Percentiles rank a stretch among this genome's conserved stretches.
phyloP scores from a whole-genome alignment of 2,329 filamentous ascomycete species.

The Hawksworthiomyces lignivorus region DNA sequence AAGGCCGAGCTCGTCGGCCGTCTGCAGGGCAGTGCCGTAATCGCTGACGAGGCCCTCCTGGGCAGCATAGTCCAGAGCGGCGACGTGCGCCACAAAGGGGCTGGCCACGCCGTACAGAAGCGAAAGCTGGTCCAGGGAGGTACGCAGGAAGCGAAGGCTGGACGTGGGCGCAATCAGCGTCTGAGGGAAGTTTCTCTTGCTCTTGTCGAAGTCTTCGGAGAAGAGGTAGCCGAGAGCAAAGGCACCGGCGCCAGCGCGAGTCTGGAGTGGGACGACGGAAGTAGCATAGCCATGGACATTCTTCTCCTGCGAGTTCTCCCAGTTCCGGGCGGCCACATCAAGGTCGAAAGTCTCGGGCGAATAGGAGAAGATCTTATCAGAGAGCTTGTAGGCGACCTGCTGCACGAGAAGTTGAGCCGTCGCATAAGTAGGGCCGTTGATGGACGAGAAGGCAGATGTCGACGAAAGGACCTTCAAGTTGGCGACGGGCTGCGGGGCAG shows the following conservation, averaged over 20 bases:
- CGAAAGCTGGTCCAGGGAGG: slow-evolving; percentile 84
- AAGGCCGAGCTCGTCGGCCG: slow-evolving; percentile 84
- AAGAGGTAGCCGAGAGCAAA: slow-evolving; percentile 96
- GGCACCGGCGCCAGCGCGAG: slow-evolving; percentile 78
- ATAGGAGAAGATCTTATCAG: slow-evolving; percentile 96
- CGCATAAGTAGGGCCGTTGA: slow-evolving; percentile 83
- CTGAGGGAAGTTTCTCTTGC: slow-evolving; percentile 87
- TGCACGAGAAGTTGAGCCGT: slow-evolving; percentile 91
- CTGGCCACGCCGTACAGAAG: slow-evolving; percentile 87
- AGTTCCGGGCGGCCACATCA: slow-evolving; percentile 72
- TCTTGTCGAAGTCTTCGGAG: slow-evolving; percentile 89
- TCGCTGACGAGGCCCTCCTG: slow-evolving; percentile 71
- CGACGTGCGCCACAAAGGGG: slow-evolving; percentile 86
- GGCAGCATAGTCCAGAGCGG: slow-evolving; percentile 76
- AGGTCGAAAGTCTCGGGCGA: slow-evolving; percentile 90
- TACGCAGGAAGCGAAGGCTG: slow-evolving; percentile 70
- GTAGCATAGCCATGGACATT: slow-evolving; percentile 82
- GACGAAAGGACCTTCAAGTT: slow-evolving; percentile 38
- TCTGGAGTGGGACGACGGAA: slow-evolving; percentile 72
- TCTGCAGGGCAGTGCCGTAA: slow-evolving; percentile 70
- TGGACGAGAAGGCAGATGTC: slow-evolving; percentile 45
- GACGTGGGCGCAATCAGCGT: slow-evolving; percentile 80
- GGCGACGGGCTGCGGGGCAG: slow-evolving; percentile 2
- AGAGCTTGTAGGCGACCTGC: slow-evolving; percentile 90
- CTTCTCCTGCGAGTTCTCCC: slow-evolving; percentile 60